phyloP scores from a whole-genome alignment of 345 rosid species.

The Lumnitzera racemosa region DNA sequence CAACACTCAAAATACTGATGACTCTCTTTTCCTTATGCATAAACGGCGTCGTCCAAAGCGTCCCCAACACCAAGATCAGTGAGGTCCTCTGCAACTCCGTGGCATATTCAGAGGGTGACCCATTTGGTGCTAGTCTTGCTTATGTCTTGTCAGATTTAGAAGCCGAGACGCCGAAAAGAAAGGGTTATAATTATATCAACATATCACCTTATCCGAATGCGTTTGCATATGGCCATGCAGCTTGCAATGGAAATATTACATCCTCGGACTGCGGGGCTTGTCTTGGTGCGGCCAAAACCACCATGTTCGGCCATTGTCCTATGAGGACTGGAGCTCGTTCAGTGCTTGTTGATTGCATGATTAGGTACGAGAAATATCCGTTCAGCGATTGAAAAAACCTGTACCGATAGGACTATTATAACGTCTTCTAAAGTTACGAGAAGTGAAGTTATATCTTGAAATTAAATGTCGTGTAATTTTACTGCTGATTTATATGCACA shows the following conservation, averaged over 20 bases:
- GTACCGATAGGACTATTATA: too few species aligned
- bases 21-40: too few species aligned
- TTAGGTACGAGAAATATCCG: slow-evolving; percentile 65
- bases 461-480: too few species aligned
- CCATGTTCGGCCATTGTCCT: slow-evolving; percentile 26
- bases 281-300: slow-evolving; percentile 32
- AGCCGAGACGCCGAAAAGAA: slow-evolving; percentile 17
- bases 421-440: too few species aligned
- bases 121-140: slow-evolving; percentile 30
- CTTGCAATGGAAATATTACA: slow-evolving; percentile 36
- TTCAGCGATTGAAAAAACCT: slow-evolving; percentile 18
- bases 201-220: slow-evolving; percentile 58
- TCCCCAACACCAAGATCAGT: slow-evolving; percentile 26
- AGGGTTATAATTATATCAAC: slow-evolving; percentile 32
- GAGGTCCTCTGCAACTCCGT: slow-evolving; percentile 35
- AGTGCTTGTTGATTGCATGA: slow-evolving; percentile 37
- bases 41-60: slow-evolving; percentile 7
- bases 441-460: too few species aligned
- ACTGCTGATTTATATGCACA: too few species aligned
- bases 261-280: slow-evolving; percentile 32
- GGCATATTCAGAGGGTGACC: slow-evolving; percentile 32
- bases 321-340: slow-evolving; percentile 43
- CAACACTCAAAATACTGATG: too few species aligned
- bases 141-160: slow-evolving; percentile 28
- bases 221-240: slow-evolving; percentile 48